phyloP scores from a whole-genome alignment of 2,329 filamentous ascomycete genomes.

The Diaporthe sp. region DNA sequence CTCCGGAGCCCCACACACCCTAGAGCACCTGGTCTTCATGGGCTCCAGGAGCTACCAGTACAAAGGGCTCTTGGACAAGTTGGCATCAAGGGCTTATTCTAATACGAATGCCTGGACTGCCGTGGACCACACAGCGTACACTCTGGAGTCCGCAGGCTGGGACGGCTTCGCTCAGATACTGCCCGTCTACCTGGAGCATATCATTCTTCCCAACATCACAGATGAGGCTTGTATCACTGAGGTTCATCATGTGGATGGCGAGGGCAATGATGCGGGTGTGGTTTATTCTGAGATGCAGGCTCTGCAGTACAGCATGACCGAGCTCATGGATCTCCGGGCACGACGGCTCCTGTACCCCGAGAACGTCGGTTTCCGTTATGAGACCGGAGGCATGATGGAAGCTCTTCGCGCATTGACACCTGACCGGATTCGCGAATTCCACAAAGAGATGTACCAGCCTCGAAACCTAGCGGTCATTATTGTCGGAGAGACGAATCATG shows the following conservation, averaged over 20 bases:
- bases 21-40: conserved; percentile 89
- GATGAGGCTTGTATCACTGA: conserved; percentile 95
- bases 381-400: conserved; percentile 98
- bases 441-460: conserved; percentile 97
- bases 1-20: conserved; percentile 88
- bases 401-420: conserved; percentile 87
- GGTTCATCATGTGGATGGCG: conserved; percentile 94
- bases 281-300: conserved; percentile 99
- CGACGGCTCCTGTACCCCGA: conserved; percentile 88
- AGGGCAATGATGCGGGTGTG: conserved; percentile 94
- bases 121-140: conserved; percentile 96
- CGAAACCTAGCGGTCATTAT: conserved; percentile 93
- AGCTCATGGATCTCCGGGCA: conserved; percentile 89
- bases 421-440: conserved; percentile 93
- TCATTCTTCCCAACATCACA: conserved; percentile 90
- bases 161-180: conserved; percentile 95
- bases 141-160: conserved; percentile 94
- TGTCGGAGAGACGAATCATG: conserved; percentile 90
- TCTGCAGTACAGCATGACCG: conserved; percentile 84
- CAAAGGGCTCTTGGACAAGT: conserved; percentile 94
- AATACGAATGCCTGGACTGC: conserved; percentile 97
- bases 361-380: conserved; percentile 92
- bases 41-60: conserved; percentile 94
- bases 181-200: conserved; percentile 94
- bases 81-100: conserved; percentile 93